Conservation (phyloP, 2,329 filamentous ascomycete species). For the Macrophomina pseudophaseolina region DNA sequence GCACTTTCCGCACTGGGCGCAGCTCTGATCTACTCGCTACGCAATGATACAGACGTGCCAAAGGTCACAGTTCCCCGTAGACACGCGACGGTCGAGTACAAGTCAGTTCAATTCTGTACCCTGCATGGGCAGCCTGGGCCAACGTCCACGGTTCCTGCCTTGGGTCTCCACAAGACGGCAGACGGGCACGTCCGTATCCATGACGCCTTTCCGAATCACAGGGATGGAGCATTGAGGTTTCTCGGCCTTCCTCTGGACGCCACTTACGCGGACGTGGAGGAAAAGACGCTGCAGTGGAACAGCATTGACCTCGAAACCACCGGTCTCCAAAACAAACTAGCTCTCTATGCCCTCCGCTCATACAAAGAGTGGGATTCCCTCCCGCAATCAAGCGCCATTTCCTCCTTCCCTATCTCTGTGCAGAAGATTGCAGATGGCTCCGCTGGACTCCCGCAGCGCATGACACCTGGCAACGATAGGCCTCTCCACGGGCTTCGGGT, state of each 20-base stretch:
- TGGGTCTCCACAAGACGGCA: constrained; percentile 57
- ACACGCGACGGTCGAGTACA: constrained; percentile 59
- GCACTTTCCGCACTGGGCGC: constrained; percentile 58
- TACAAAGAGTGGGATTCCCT: constrained; percentile 58
- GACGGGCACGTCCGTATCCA: constrained; percentile 63
- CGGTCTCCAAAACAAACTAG: constrained; percentile 48
- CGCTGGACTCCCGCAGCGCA: constrained; percentile 26
- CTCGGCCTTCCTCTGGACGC: constrained; percentile 46
- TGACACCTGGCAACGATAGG: constrained; percentile 37
- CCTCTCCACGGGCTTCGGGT: constrained; percentile 54
- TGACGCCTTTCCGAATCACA: constrained; percentile 60
- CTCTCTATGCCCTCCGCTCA: constrained; percentile 57
- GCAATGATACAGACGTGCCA: constrained; percentile 39
- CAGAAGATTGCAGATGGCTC: constrained; percentile 38
- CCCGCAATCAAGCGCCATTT: constrained; percentile 53
- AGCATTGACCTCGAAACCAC: constrained; percentile 56
- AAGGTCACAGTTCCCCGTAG: constrained; percentile 50
- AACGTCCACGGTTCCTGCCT: constrained; percentile 47
- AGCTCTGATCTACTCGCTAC: constrained; percentile 50
- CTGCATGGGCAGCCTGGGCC: constrained; percentile 34
- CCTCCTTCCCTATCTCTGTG: constrained; percentile 54
- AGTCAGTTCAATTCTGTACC: constrained; percentile 57
- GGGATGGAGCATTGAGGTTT: constrained; percentile 49
- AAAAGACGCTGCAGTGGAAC: constrained; percentile 48
- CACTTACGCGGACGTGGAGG: constrained; percentile 47